Conservation (phyloP, 169 alveolate species). For the Babesia bigemina region DNA sequence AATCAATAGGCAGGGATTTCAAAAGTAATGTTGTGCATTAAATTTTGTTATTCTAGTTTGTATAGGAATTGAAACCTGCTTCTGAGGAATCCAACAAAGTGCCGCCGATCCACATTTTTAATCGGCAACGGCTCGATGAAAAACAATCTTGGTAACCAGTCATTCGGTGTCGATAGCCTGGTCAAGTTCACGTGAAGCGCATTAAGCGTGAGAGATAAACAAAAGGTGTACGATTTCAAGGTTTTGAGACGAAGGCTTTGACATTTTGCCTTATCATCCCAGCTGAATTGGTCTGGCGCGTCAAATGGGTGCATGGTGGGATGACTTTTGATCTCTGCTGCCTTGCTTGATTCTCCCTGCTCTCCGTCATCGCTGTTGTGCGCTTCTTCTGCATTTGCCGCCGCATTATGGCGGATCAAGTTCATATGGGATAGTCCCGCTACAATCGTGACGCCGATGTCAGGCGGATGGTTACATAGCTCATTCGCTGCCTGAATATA, state of each 20-base stretch:
- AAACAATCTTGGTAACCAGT: constrained; percentile 25
- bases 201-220: constrained; percentile 27
- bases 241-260: not conserved
- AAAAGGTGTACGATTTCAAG: constrained; percentile 20
- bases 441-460: constrained; percentile 33
- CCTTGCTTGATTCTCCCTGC: not conserved
- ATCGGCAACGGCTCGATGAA: constrained; percentile 45
- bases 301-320: constrained; percentile 46
- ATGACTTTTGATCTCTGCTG: not conserved
- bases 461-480: constrained; percentile 17
- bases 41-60: constrained; percentile 4
- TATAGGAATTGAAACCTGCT: constrained; percentile 40
- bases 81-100: constrained; percentile 36
- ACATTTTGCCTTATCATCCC: constrained; percentile 11
- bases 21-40: not conserved
- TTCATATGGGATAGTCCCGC: constrained; percentile 43
- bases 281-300: not conserved
- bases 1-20: constrained; percentile 9
- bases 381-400: not conserved
- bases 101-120: not conserved
- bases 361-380: not conserved
- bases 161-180: not conserved
- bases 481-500: constrained; percentile 53
- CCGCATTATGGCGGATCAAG: not conserved
- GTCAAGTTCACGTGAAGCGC: constrained; percentile 25